Base-by-base conservation (phyloP, 2,329 filamentous ascomycete genomes). In the Penicillium sp. region DNA sequence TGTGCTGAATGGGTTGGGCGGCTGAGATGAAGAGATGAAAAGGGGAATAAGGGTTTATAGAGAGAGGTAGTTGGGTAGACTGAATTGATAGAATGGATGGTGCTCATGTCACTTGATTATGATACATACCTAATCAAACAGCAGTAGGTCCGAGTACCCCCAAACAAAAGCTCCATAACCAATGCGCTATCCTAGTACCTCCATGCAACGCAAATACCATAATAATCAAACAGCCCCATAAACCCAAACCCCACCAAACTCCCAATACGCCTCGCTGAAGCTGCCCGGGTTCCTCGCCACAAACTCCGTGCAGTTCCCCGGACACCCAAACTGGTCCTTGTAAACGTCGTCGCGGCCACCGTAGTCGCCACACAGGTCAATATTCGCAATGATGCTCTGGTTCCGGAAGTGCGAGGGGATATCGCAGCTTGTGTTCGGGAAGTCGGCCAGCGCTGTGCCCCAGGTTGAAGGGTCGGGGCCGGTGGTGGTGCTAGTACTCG, bases 301-400 rank as follows among this genome's bases (percentile, higher is more conserved):
- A 41, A 74, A 62, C 13, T 72, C 58, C 4, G 70, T 69, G 61
- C 79, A 79, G 52, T 71, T 73, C 56, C 69, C 67, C 5, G 62
- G 53, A 45, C 70, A 41, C 8, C 35, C 11, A 15, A 41, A 41
- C 35, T 41, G 35, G 35, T 41, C 35, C 5, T 11, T 41, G 15
- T 41, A 41, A 5, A 41, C 35, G 11, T 41, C 35, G 35, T 41
- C 35, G 13, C 13, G 64, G 1, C 71, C 82, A 3, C 83, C 84
- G 66, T 85, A 79, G 46, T 83, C 73, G 0, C 88, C 88, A 66
- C 88, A 90, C 7, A 90, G 75, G 71, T 88, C 85, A 64, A 90
- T 89, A 68, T 90, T 89, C 47, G 83, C 83, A 65, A 90, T 82
- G 67, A 90, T 90, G 66, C 85, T 88, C 72, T 88, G 84, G 69